Evolutionary conservation across 441 rosid species (phyloP).

Genomic region (Erodium trifolium): DNA sequence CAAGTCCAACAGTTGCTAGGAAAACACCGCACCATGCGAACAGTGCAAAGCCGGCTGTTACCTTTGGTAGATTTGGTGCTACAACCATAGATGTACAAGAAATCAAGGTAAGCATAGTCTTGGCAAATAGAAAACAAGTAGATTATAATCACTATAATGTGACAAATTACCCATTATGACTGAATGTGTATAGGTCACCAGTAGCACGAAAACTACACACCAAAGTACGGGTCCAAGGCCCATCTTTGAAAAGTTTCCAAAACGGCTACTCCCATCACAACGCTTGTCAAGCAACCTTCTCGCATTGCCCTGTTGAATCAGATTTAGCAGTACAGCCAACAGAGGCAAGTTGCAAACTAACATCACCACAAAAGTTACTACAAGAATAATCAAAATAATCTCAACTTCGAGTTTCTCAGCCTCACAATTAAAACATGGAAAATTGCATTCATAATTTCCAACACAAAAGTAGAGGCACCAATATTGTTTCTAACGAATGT

Average conservation of each 20-base stretch:
- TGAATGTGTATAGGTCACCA: slow-evolving; percentile 55
- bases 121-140: slow-evolving; percentile 13
- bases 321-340: slow-evolving; percentile 7
- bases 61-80: slow-evolving; percentile 71
- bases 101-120: slow-evolving; percentile 8
- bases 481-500: neutral
- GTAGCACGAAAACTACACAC: slow-evolving; percentile 50
- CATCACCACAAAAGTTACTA: neutral
- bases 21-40: slow-evolving; percentile 85
- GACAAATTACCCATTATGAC: slow-evolving; percentile 52
- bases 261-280: slow-evolving; percentile 52
- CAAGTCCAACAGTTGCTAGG: slow-evolving; percentile 63
- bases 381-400: too few relatives aligned
- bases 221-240: slow-evolving; percentile 87
- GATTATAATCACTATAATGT: slow-evolving; percentile 16
- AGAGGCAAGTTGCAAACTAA: neutral
- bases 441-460: neutral
- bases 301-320: slow-evolving; percentile 68
- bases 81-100: slow-evolving; percentile 23
- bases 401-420: neutral
- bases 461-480: neutral
- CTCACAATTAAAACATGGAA: neutral
- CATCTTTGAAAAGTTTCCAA: slow-evolving; percentile 67
- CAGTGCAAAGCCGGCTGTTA: slow-evolving; percentile 66
- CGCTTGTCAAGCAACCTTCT: slow-evolving; percentile 70